phyloP scores from a whole-genome alignment of 1,284 basidiomycete species.

The Microbotryum lychnidis-dioicae region DNA sequence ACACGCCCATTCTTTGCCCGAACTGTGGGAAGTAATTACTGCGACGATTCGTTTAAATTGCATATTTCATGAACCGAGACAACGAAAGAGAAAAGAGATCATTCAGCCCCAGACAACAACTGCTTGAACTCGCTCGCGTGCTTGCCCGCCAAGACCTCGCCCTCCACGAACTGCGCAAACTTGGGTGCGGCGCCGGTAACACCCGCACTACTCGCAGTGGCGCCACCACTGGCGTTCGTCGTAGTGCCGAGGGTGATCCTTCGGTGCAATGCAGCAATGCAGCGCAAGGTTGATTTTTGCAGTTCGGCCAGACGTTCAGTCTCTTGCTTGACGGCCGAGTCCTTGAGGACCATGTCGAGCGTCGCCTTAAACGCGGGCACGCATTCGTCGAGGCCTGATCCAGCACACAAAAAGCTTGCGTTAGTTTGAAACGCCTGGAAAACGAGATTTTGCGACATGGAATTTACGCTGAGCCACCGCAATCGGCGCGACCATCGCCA shows the following conservation, averaged over 20 bases:
- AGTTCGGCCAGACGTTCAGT: conserved; percentile 66
- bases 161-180: conserved; percentile 14
- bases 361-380: conserved; percentile 72
- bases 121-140: conserved; percentile 12
- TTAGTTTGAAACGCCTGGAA: neutral
- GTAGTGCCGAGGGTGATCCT: too few relatives aligned
- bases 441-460: neutral
- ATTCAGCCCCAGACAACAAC: neutral
- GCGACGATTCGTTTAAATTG: conserved; percentile 17
- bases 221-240: too few relatives aligned
- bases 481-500: conserved; percentile 74
- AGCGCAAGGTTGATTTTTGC: conserved; percentile 40
- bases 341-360: conserved; percentile 59
- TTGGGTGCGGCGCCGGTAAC: conserved; percentile 17
- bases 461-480: conserved; percentile 48
- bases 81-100: neutral
- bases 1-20: too few relatives aligned
- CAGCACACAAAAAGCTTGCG: neutral
- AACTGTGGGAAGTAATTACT: neutral
- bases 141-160: conserved; percentile 13
- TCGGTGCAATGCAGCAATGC: conserved; percentile 20
- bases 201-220: neutral
- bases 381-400: conserved; percentile 72
- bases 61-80: neutral
- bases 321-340: conserved; percentile 89